Base-by-base conservation (phyloP, 192 early-diverging fungal species). In the Coemansia sp. region DNA sequence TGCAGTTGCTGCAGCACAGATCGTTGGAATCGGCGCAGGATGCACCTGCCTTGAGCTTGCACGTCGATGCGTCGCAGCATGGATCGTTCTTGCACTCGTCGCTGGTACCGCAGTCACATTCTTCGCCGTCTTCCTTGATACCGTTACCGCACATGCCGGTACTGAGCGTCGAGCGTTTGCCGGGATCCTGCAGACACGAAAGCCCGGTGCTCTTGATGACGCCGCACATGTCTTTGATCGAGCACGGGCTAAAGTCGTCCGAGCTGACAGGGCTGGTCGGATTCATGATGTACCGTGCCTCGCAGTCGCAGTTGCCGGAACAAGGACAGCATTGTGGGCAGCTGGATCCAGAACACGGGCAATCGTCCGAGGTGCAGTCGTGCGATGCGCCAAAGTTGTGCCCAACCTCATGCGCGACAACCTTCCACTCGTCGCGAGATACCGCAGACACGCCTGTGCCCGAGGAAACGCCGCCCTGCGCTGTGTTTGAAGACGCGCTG, bases 361-460 rank as follows among this genome's bases (percentile, higher is more conserved):
- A 95, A n/a, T 84, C 81, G 17, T 69, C 55, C 20, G 70, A 42
- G 2, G 86, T 90, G 66, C 96, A 98, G 71, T 98, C 96, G 70
- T 98, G 94, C 56, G 84, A 84, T 1, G 94, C 94, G 40, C 94
- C 94, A 77, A 91, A 91, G 42, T 87, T 87, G 67, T 96, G 94
- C 22, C 94, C 94, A 71, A 96, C 87, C 76, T 96, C 96, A 69
- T 98, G 96, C 28, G 96, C 96, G 10, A 96, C 89, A 4, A 95
- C 90, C 80, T 93, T 93, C 94, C 94, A 98, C 73, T 94, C 92
- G 61, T 88, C 88, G n/a, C 87, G 84, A 17, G 86, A 87, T n/a
- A 87, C 85, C 0, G 94, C 90, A 17, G 91, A 93, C 1, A 98
- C 89, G 38, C 89, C 96, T 0, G 92, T 88, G 17, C 94, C 93